phyloP scores from a whole-genome alignment of 2,329 filamentous ascomycete species.

The Fusarium dlaminii region DNA sequence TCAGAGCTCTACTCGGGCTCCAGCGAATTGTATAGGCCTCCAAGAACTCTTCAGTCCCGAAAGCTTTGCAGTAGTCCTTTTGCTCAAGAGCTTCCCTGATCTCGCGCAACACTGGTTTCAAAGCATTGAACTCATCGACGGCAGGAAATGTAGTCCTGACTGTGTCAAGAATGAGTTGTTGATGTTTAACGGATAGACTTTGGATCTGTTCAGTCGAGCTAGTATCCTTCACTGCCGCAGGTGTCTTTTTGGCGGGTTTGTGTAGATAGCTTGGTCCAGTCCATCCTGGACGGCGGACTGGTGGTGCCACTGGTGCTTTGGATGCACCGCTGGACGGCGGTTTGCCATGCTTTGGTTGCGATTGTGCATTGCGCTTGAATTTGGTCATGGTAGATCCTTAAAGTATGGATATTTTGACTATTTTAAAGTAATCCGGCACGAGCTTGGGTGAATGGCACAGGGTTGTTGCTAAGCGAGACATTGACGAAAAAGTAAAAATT shows the following conservation, averaged over 20 bases:
- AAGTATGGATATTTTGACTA: not conserved
- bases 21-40: constrained; percentile 9
- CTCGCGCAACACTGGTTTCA: not conserved
- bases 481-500: not conserved
- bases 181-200: not conserved
- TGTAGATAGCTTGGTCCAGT: constrained; percentile 9
- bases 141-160: constrained; percentile 8
- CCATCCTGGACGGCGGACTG: constrained; percentile 8
- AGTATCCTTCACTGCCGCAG: not conserved
- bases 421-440: no score
- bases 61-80: constrained; percentile 3
- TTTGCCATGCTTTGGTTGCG: constrained; percentile 12
- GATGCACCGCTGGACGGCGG: constrained; percentile 1
- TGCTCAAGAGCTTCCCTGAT: constrained; percentile 10
- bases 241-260: not conserved
- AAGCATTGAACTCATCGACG: not conserved
- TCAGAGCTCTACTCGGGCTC: not conserved
- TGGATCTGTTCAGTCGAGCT: not conserved
- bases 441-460: not conserved
- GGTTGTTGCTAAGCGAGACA: not conserved
- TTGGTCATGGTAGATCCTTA: not conserved
- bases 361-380: constrained; percentile 11
- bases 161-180: constrained; percentile 14
- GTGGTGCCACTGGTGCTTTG: constrained; percentile 4
- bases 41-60: not conserved